A percentile compares a stretch with the other conserved stretches of the same genome.
These are phyloP conservation scores for Cordyceps tenuipes DNA, from an alignment of 2,329 filamentous ascomycete species.

Conservation along the genomic window DNA sequence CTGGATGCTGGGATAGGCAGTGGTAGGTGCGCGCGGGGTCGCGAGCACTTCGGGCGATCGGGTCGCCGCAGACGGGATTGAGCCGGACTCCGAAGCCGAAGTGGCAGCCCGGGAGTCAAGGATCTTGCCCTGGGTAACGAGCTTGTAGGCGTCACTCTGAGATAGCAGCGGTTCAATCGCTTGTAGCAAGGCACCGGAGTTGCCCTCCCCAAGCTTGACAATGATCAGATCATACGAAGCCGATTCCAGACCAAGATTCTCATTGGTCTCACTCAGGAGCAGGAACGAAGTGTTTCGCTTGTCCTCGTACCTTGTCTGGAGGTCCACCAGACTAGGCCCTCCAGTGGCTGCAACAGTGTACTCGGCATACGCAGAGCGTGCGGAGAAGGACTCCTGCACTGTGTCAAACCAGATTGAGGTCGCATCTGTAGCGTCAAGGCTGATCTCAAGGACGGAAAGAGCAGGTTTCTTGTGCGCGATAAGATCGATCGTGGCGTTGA, in stretches of 20 bases:
- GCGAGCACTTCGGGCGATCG: neutral
- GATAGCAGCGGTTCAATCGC: neutral
- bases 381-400: neutral
- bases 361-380: neutral
- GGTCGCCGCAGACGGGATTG: neutral
- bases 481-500: conserved; percentile 22
- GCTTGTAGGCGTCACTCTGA: neutral
- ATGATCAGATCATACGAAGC: neutral
- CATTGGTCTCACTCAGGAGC: neutral
- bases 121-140: neutral
- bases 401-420: conserved; percentile 21
- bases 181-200: neutral
- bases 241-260: neutral
- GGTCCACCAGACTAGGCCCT: neutral
- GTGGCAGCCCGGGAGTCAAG: neutral
- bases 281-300: neutral
- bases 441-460: conserved; percentile 26
- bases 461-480: conserved; percentile 27
- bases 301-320: conserved; percentile 1
- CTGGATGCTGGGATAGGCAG: neutral
- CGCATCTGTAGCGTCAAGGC: conserved; percentile 16
- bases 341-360: neutral
- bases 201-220: neutral
- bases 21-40: neutral
- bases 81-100: neutral